Evolutionary conservation across 768 basidiomycete species (phyloP).

Genomic region (Suillus americanus): DNA sequence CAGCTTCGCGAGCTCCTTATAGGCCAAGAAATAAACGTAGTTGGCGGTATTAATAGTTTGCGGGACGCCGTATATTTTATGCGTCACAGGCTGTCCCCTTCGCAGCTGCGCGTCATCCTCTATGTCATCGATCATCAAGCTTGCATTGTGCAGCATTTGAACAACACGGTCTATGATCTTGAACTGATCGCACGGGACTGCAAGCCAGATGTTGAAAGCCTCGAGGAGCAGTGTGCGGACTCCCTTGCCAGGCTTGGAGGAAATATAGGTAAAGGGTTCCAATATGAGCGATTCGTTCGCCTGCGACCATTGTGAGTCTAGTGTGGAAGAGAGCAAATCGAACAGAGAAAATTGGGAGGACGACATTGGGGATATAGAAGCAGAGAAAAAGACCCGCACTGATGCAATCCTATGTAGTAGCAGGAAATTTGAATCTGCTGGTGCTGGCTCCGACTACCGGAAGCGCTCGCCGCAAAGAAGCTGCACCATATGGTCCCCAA

Average conservation of each 20-base stretch:
- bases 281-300: slow-evolving; percentile 44
- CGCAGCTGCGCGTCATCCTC: slow-evolving; percentile 89
- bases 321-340: not conserved
- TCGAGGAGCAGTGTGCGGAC: slow-evolving; percentile 84
- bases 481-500: not conserved
- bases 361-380: not conserved
- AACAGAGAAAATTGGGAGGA: not conserved
- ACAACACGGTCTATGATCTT: slow-evolving; percentile 76
- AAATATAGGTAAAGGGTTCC: slow-evolving; percentile 87
- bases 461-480: not conserved
- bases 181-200: slow-evolving; percentile 74
- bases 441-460: not conserved
- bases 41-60: slow-evolving; percentile 98
- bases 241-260: slow-evolving; percentile 88
- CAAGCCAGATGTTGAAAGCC: slow-evolving; percentile 91
- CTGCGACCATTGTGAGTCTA: slow-evolving; percentile 34
- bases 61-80: slow-evolving; percentile 95
- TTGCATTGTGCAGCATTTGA: slow-evolving; percentile 93
- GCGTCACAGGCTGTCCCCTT: slow-evolving; percentile 82
- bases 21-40: slow-evolving; percentile 95
- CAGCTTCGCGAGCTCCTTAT: slow-evolving; percentile 60
- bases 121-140: slow-evolving; percentile 94
- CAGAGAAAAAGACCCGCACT: not conserved
- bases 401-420: not conserved
- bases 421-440: not conserved